Conservation (phyloP, 495 filamentous ascomycete species). For the Neurospora sp. region DNA sequence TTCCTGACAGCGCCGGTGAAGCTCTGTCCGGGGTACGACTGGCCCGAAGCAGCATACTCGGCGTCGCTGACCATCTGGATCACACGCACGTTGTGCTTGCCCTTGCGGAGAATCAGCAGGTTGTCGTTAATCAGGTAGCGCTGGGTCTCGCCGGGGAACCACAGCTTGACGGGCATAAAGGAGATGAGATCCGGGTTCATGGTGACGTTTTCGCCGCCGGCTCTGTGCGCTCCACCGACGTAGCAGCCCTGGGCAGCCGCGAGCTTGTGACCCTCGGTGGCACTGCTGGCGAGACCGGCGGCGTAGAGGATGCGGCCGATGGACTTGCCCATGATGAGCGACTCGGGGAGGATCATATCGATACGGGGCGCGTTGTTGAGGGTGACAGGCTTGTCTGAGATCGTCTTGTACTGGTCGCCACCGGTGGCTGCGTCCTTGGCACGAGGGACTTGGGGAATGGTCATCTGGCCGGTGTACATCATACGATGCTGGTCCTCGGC, state of each 20-base stretch:
- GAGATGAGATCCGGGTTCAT: constrained; percentile 49
- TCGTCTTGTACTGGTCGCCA: constrained; percentile 4
- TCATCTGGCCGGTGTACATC: constrained; percentile 31
- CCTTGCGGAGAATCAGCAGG: constrained; percentile 58
- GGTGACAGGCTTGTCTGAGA: constrained; percentile 26
- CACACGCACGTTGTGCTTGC: constrained; percentile 72
- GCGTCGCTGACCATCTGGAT: constrained; percentile 64
- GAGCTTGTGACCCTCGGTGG: constrained; percentile 56
- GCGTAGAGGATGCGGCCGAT: constrained; percentile 57
- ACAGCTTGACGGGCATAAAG: constrained; percentile 52
- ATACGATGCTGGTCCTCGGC: constrained; percentile 49
- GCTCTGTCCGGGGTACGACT: constrained; percentile 35
- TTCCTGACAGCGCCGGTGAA: constrained; percentile 27
- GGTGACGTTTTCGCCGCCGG: constrained; percentile 18
- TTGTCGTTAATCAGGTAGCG: constrained; percentile 55
- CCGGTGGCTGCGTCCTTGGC: neutral
- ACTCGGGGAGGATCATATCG: constrained; percentile 56
- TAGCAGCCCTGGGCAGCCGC: constrained; percentile 50
- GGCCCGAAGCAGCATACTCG: constrained; percentile 42
- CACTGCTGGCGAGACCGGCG: constrained; percentile 55
- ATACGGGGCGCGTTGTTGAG: constrained; percentile 38
- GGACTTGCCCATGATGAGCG: constrained; percentile 49
- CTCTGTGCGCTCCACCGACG: constrained; percentile 41
- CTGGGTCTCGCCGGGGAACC: constrained; percentile 44
- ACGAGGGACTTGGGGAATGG: neutral